Percentiles rank a stretch among this genome's conserved stretches.
Evolutionary conservation across 2,329 filamentous ascomycete genomes (phyloP).

Genomic region (Phyllosticta citriasiana): DNA sequence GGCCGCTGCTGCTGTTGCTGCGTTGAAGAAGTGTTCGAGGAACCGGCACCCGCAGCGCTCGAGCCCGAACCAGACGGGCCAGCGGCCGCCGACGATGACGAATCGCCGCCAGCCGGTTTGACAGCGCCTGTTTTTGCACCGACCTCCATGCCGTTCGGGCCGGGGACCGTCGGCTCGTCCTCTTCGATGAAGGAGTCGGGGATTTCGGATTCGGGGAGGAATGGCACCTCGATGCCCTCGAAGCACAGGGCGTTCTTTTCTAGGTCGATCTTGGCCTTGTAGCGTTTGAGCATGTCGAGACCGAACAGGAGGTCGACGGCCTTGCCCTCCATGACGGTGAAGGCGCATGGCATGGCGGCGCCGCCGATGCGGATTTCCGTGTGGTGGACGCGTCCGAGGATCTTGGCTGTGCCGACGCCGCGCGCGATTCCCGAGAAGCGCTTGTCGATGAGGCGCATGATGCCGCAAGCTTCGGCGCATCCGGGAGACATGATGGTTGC

Average conservation of each 20-base stretch:
- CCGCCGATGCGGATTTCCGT: slow-evolving; percentile 90
- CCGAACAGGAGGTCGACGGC: slow-evolving; percentile 87
- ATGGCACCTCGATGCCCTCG: slow-evolving; percentile 76
- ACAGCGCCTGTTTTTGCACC: slow-evolving; percentile 75
- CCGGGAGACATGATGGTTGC: slow-evolving; percentile 97
- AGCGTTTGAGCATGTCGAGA: slow-evolving; percentile 91
- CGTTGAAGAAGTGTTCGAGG: neutral
- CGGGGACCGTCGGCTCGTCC: slow-evolving; percentile 73
- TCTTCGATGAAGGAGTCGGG: slow-evolving; percentile 70
- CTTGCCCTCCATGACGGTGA: slow-evolving; percentile 99
- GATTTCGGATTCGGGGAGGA: slow-evolving; percentile 86
- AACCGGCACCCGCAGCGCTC: neutral
- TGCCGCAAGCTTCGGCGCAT: slow-evolving; percentile 84
- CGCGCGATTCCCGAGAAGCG: slow-evolving; percentile 86
- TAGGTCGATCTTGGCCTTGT: slow-evolving; percentile 88
- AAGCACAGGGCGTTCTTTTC: slow-evolving; percentile 77
- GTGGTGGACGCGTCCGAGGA: slow-evolving; percentile 89
- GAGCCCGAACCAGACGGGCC: slow-evolving; percentile 10
- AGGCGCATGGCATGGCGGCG: slow-evolving; percentile 82
- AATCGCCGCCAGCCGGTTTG: slow-evolving; percentile 41
- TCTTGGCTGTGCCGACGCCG: slow-evolving; percentile 88
- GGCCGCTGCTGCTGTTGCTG: neutral
- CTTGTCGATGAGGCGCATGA: slow-evolving; percentile 90
- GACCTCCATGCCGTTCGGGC: slow-evolving; percentile 81
- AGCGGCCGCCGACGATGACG: slow-evolving; percentile 28